phyloP scores from a whole-genome alignment of 1,139 yeast genomes.

The Kluyveromyces sp. region DNA sequence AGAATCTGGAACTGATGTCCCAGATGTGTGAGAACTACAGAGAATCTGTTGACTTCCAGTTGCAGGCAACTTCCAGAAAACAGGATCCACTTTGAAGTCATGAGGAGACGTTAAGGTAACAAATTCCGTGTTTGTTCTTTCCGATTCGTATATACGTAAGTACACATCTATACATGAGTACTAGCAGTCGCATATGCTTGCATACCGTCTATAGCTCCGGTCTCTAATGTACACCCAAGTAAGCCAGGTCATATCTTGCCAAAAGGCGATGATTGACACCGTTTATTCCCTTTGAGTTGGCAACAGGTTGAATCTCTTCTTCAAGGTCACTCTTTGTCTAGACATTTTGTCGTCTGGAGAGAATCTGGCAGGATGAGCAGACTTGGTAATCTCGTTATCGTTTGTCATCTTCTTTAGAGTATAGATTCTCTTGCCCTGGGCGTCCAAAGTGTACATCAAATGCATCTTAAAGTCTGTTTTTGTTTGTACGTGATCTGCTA shows the following conservation, averaged over 20 bases:
- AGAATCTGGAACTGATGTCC: constrained; percentile 66
- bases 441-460: constrained; percentile 95
- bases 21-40: constrained; percentile 80
- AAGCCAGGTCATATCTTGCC: too few relatives aligned
- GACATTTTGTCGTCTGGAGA: constrained; percentile 99
- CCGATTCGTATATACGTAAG: neutral
- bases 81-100: constrained; percentile 45
- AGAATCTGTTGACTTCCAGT: constrained; percentile 62
- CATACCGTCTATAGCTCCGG: too few relatives aligned
- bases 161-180: neutral
- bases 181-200: too few relatives aligned
- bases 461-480: constrained; percentile 52
- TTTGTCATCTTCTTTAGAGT: constrained; percentile 79
- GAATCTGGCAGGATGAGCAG: constrained; percentile 99
- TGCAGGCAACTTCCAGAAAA: constrained; percentile 63
- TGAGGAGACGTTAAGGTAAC: too few relatives aligned
- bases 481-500: too few relatives aligned
- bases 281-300: constrained; percentile 63
- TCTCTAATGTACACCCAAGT: neutral
- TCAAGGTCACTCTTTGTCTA: constrained; percentile 95
- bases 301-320: constrained; percentile 85
- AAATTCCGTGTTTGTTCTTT: too few relatives aligned
- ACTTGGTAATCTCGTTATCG: constrained; percentile 90
- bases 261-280: neutral
- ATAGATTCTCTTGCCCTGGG: constrained; percentile 92